A percentile compares a stretch with the other conserved stretches of the same genome.
phyloP scores from a whole-genome alignment of 2,329 filamentous ascomycete genomes.

The Clarireedia homoeocarpa region DNA sequence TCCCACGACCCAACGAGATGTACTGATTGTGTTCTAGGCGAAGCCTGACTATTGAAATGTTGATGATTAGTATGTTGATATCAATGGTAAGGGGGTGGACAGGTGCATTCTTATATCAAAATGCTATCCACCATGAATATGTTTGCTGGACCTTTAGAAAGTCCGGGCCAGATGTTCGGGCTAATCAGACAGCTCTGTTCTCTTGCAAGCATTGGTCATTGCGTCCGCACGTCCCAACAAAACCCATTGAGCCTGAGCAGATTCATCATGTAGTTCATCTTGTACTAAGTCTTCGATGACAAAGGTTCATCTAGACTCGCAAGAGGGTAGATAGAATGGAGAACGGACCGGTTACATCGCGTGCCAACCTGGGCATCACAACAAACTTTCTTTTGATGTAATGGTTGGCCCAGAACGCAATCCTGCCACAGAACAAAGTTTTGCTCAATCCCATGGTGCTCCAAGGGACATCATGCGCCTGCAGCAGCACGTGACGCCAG shows the following conservation, averaged over 20 bases:
- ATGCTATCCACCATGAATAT: not conserved
- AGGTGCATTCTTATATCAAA: not conserved
- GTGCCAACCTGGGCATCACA: not conserved
- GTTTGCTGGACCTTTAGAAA: not conserved
- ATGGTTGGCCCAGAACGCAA: not conserved
- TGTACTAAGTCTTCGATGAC: not conserved
- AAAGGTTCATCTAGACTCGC: not conserved
- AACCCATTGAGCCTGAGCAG: too few species aligned
- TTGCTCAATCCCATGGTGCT: not conserved
- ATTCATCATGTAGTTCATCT: not conserved
- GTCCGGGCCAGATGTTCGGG: not conserved
- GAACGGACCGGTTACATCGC: too few species aligned
- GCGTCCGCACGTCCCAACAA: not conserved
- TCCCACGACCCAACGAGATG: slow-evolving; percentile 90
- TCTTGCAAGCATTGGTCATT: not conserved
- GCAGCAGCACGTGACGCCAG: too few species aligned
- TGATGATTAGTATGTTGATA: slow-evolving; percentile 1
- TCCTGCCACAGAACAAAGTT: not conserved
- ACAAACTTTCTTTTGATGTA: not conserved
- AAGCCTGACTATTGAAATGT: slow-evolving; percentile 43
- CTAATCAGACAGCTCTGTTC: not conserved
- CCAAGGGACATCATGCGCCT: not conserved
- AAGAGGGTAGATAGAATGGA: not conserved
- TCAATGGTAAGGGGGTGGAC: not conserved
- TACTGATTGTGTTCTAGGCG: slow-evolving; percentile 58